phyloP scores from a whole-genome alignment of 2,329 filamentous ascomycete species.

The Phoma sp. region DNA sequence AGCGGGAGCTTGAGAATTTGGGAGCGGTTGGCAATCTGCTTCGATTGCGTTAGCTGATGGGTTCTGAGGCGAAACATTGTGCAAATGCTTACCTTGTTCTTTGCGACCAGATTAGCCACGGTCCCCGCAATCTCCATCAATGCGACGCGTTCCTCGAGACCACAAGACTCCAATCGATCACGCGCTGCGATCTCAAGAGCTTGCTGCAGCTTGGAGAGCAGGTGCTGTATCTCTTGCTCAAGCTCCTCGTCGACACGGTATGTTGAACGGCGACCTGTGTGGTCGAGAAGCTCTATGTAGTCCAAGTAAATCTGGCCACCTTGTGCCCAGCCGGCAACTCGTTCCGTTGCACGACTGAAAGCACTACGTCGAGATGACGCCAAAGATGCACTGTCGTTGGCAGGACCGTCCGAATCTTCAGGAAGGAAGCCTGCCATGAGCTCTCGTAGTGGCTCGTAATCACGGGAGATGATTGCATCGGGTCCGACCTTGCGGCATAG shows the following conservation, averaged over 20 bases:
- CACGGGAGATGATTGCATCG: slow-evolving; percentile 77
- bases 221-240: slow-evolving; percentile 35
- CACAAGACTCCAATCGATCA: slow-evolving; percentile 48
- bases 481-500: slow-evolving; percentile 84
- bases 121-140: slow-evolving; percentile 81
- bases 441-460: slow-evolving; percentile 72
- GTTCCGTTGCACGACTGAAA: slow-evolving; percentile 24
- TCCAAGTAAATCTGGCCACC: slow-evolving; percentile 82
- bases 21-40: slow-evolving; percentile 42
- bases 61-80: background rate
- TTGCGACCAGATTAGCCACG: slow-evolving; percentile 69
- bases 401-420: slow-evolving; percentile 51
- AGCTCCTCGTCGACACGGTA: slow-evolving; percentile 42
- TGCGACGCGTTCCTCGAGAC: slow-evolving; percentile 67
- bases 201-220: slow-evolving; percentile 45
- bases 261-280: slow-evolving; percentile 35
- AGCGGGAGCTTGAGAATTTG: slow-evolving; percentile 67
- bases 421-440: slow-evolving; percentile 73
- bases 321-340: slow-evolving; percentile 73
- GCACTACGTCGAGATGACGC: slow-evolving; percentile 10
- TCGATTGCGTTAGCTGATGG: slow-evolving; percentile 43
- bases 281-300: slow-evolving; percentile 59
- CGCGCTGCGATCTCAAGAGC: slow-evolving; percentile 49
- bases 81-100: slow-evolving; percentile 40
- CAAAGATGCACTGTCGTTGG: slow-evolving; percentile 17